phyloP scores from a whole-genome alignment of 2,329 filamentous ascomycete species.

The Calonectria crousiana region DNA sequence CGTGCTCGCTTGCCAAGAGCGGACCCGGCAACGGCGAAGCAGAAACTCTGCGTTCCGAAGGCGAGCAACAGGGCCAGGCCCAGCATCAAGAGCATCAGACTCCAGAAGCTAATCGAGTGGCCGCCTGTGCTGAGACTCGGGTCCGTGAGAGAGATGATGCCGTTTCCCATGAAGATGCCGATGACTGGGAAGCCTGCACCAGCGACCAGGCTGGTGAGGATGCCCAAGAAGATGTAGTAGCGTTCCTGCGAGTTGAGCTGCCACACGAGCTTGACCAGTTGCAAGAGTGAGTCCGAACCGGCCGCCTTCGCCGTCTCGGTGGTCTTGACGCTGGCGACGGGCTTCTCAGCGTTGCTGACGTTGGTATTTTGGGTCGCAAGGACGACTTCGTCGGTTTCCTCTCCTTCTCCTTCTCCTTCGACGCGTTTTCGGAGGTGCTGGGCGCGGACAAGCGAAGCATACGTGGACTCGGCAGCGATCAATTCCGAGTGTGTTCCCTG shows the following conservation, averaged over 20 bases:
- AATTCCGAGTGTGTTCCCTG: conserved; percentile 82
- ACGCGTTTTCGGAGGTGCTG: not conserved
- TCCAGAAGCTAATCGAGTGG: conserved; percentile 2
- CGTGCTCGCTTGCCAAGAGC: not conserved
- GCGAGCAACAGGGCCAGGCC: not conserved
- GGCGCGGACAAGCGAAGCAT: conserved; percentile 2
- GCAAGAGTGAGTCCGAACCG: not conserved
- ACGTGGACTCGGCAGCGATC: conserved; percentile 51
- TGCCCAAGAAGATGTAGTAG: not conserved
- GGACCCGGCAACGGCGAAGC: not conserved
- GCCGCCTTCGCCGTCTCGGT: not conserved
- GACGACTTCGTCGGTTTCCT: not conserved
- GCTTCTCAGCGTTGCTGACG: not conserved
- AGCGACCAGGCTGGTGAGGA: not conserved
- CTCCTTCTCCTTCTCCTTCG: not conserved
- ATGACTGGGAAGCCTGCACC: not conserved
- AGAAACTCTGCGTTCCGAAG: not conserved
- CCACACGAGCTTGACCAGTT: not conserved
- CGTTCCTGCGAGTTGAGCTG: conserved; percentile 2
- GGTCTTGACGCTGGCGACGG: not conserved
- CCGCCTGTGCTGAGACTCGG: not conserved
- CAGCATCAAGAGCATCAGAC: not conserved
- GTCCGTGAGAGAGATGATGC: not conserved
- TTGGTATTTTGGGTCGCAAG: not conserved
- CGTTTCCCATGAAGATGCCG: not conserved